Conservation (phyloP, 179 eudicot genomes). For the Spinacia oleracea region DNA sequence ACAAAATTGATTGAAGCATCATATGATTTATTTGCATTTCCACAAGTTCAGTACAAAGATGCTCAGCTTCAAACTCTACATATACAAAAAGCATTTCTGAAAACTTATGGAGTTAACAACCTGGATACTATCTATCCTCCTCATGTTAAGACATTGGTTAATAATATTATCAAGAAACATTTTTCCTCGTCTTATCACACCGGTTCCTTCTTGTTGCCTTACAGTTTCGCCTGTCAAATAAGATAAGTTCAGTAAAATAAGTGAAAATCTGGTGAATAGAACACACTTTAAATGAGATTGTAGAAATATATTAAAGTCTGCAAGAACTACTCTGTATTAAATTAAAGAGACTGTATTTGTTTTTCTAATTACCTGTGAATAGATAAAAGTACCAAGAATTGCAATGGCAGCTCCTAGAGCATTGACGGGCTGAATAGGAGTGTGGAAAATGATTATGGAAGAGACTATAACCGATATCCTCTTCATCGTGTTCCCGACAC, state of each 20-base stretch:
- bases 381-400: constrained; percentile 43
- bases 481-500: constrained; percentile 54
- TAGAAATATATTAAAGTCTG: background rate
- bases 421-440: constrained; percentile 45
- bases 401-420: constrained; percentile 53
- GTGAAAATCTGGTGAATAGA: too few relatives aligned
- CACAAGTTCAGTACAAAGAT: constrained; percentile 10
- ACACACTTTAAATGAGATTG: too few relatives aligned
- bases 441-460: constrained; percentile 47
- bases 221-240: constrained; percentile 24
- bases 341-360: background rate
- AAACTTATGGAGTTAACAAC: background rate
- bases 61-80: background rate
- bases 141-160: too few relatives aligned
- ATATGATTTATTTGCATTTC: background rate
- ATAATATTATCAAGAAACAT: background rate
- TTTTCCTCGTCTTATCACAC: background rate
- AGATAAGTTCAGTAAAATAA: too few relatives aligned
- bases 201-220: background rate
- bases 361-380: constrained; percentile 41
- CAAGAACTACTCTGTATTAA: background rate
- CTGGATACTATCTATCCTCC: background rate
- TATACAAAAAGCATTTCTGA: constrained; percentile 2
- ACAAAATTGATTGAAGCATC: background rate
- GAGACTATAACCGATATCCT: constrained; percentile 49